Conservation (phyloP, 2,329 filamentous ascomycete genomes). For the Phaeosphaeria sp. region DNA sequence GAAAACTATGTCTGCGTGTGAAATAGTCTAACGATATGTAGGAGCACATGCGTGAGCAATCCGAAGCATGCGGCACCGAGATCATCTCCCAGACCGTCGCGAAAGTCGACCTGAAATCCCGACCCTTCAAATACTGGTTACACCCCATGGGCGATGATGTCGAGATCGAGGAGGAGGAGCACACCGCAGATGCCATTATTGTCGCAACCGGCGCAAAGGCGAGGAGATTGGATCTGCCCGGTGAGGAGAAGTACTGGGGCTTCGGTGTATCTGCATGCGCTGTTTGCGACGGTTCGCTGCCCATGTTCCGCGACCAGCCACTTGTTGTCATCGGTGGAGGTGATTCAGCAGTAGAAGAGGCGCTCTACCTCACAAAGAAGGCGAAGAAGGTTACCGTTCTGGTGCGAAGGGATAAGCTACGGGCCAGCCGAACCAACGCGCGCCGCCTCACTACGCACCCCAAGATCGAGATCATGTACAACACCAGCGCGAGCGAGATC, state of each 20-base stretch:
- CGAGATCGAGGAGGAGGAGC: slow-evolving; percentile 68
- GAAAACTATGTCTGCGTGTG: background rate
- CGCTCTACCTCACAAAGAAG: slow-evolving; percentile 97
- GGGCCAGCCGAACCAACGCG: slow-evolving; percentile 92
- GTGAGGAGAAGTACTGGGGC: slow-evolving; percentile 97
- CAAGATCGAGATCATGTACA: slow-evolving; percentile 90
- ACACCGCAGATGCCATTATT: slow-evolving; percentile 92
- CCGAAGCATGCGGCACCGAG: slow-evolving; percentile 87
- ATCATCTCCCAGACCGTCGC: slow-evolving; percentile 93
- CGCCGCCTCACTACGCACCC: slow-evolving; percentile 80
- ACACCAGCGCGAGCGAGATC: slow-evolving; percentile 81
- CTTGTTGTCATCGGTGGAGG: slow-evolving; percentile 95
- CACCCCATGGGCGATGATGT: slow-evolving; percentile 81
- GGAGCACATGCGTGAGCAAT: slow-evolving; percentile 93
- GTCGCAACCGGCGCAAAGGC: slow-evolving; percentile 96
- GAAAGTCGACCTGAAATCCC: slow-evolving; percentile 79
- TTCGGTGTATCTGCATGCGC: slow-evolving; percentile 95
- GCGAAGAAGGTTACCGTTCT: slow-evolving; percentile 93
- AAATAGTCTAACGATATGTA: slow-evolving; percentile 37
- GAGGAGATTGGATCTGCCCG: slow-evolving; percentile 78
- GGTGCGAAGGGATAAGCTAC: slow-evolving; percentile 83
- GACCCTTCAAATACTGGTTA: slow-evolving; percentile 88
- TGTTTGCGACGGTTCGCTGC: slow-evolving; percentile 95
- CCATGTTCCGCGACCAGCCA: slow-evolving; percentile 96
- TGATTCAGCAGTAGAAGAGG: slow-evolving; percentile 96